Evolutionary conservation across 768 basidiomycete genomes (phyloP).

Genomic region (Butyriboletus loyo): DNA sequence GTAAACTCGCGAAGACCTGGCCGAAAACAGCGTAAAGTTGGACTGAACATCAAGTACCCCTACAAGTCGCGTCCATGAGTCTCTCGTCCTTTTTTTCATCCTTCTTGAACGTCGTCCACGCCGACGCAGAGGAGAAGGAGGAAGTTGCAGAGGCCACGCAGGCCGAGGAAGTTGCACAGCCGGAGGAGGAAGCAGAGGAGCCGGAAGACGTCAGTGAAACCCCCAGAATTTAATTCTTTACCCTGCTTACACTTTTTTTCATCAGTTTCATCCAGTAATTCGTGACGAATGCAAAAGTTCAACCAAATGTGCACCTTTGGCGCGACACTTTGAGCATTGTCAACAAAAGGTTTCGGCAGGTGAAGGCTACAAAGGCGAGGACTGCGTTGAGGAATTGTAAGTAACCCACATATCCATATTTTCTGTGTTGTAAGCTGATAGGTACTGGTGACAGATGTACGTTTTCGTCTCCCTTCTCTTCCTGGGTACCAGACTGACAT

Average conservation of each 20-base stretch:
- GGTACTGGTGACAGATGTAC: conserved; percentile 18
- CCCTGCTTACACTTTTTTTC: not conserved
- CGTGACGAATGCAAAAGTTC: conserved; percentile 73
- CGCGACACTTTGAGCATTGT: conserved; percentile 88
- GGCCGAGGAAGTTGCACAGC: conserved; percentile 41
- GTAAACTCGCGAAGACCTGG: conserved; percentile 25
- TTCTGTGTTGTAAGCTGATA: not conserved
- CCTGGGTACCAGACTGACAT: conserved; percentile 7
- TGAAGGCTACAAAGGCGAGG: conserved; percentile 84
- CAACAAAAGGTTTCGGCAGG: conserved; percentile 83
- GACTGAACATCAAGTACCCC: conserved; percentile 3
- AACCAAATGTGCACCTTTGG: conserved; percentile 60
- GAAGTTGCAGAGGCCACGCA: conserved; percentile 33
- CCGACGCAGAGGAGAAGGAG: conserved; percentile 36
- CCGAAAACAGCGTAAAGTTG: conserved; percentile 8
- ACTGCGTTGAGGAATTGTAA: conserved; percentile 89
- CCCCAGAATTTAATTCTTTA: not conserved
- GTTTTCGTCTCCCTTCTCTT: conserved; percentile 8
- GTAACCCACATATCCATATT: conserved; percentile 27
- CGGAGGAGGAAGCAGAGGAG: conserved; percentile 55
- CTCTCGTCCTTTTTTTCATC: conserved; percentile 46
- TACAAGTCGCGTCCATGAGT: conserved; percentile 32
- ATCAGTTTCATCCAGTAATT: conserved; percentile 64
- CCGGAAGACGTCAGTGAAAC: conserved; percentile 74
- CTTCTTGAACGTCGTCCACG: conserved; percentile 39